Evolutionary conservation across 2,329 filamentous ascomycete genomes (phyloP), one percentile per base, ranked within the genome.

Genomic region (Beauveria rudraprayagi): DNA sequence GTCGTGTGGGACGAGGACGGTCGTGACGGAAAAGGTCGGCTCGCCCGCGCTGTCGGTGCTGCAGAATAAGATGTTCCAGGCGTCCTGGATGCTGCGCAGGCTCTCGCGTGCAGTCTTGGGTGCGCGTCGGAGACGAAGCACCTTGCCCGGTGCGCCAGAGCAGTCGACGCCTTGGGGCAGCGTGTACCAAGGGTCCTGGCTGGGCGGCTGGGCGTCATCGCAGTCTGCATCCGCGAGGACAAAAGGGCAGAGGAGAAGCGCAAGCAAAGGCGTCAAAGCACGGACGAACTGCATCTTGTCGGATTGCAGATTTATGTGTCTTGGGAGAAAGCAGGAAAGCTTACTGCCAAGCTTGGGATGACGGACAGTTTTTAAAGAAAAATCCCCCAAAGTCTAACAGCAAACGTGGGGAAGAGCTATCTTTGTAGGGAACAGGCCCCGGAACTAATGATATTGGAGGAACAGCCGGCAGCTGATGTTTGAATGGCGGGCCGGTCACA

Each of bases 11-110:
- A 71, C 41, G 3, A 72, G 67, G 1, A 76, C 63, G 3, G 72
- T 75, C 1, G 73, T 75, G 17, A 76, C 72, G 0, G 73, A 71
- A 70, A 72, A 76, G 1, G 70, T 65, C 0, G 73, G 69, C 37
- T 64, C 61, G 64, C 73, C 71, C 5, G 61, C 67, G 19, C 70
- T 70, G 66, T 72, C 68, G 0, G 72, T 75, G 1, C 72, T 75
- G 34, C 72, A 68, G 65, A 71, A 76, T 9, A 75, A 64, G 43
- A 76, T 70, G 50, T 75, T 69, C 63, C 71, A 75, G 0, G 68
- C 70, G 10, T 22, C 24, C 3, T 50, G 6, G 53, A 61, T 24
- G 37, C 61, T 50, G 24, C 63, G 61, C 17, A 62, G 55, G 16
- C 67, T 37, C 17, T 64, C 10, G 3, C 60, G 63, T 19, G 69